phyloP scores from a whole-genome alignment of 768 basidiomycete genomes.

The Collybia sordida region DNA sequence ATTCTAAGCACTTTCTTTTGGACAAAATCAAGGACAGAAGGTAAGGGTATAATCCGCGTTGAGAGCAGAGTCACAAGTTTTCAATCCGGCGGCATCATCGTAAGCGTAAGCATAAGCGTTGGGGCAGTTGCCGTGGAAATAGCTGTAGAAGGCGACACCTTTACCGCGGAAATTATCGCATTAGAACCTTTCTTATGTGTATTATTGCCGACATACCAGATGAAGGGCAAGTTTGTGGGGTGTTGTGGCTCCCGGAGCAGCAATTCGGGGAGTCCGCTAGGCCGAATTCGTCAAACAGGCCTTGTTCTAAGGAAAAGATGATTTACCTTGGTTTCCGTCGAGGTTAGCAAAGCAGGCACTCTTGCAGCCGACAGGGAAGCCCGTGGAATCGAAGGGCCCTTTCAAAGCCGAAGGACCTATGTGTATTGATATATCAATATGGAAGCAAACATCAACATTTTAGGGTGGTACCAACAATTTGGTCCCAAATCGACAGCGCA shows the following conservation, averaged over 20 bases:
- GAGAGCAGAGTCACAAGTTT: conserved; percentile 33
- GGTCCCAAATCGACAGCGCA: conserved; percentile 58
- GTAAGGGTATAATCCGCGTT: conserved; percentile 27
- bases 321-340: conserved; percentile 25
- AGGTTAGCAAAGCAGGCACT: conserved; percentile 44
- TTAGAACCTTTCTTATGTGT: conserved; percentile 1
- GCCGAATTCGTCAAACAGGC: neutral
- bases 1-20: too few species aligned
- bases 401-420: conserved; percentile 41
- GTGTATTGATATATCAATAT: neutral
- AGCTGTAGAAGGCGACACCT: conserved; percentile 24
- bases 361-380: conserved; percentile 51
- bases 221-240: conserved; percentile 32
- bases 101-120: conserved; percentile 44
- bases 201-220: conserved; percentile 21
- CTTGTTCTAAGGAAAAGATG: neutral
- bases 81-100: conserved; percentile 45
- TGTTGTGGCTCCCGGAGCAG: conserved; percentile 32
- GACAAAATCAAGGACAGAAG: conserved; percentile 21
- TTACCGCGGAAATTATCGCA: neutral
- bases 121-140: conserved; percentile 26
- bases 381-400: conserved; percentile 46
- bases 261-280: conserved; percentile 34
- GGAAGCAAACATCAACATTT: neutral
- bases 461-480: conserved; percentile 32